These are phyloP conservation scores for Actinomucor elegans DNA, from an alignment of 371 early-diverging fungal species.

Conservation along the genomic window DNA sequence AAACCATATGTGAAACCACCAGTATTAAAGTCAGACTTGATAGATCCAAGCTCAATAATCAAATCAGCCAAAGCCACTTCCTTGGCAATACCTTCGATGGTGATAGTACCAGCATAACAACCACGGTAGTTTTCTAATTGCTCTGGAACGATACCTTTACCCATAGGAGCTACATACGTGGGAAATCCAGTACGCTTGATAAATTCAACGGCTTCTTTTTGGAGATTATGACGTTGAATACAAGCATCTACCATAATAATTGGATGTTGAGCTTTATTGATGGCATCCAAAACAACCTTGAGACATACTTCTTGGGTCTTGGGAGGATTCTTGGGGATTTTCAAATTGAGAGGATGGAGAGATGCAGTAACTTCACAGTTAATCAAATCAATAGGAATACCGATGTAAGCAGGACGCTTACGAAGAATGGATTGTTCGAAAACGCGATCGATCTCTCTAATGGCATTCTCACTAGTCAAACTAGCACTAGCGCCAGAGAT, in stretches of 20 bases:
- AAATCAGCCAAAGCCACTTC: conserved; percentile 44
- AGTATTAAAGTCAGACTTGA: conserved; percentile 55
- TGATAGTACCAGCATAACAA: conserved; percentile 34
- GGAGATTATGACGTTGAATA: conserved; percentile 31
- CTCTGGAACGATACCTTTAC: conserved; percentile 43
- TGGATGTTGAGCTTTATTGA: conserved; percentile 34
- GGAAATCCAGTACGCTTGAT: conserved; percentile 39
- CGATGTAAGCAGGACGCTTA: conserved; percentile 46
- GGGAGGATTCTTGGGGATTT: conserved; percentile 23
- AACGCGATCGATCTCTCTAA: conserved; percentile 45
- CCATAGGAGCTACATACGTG: conserved; percentile 49
- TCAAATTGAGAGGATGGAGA: conserved; percentile 10
- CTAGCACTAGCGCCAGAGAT: conserved; percentile 40
- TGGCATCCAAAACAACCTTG: conserved; percentile 5
- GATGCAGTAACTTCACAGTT: conserved; percentile 22
- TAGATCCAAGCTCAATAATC: conserved; percentile 43
- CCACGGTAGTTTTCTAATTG: conserved; percentile 33
- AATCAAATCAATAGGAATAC: conserved; percentile 48
- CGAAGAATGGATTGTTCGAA: conserved; percentile 15
- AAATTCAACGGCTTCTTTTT: conserved; percentile 28
- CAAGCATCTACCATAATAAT: conserved; percentile 51
- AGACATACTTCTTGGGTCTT: conserved; percentile 24
- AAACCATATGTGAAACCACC: conserved; percentile 43
- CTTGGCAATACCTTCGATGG: conserved; percentile 23
- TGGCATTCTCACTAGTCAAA: conserved; percentile 28